Evolutionary conservation across 106 monocot genomes (phyloP), one percentile per base, ranked within the genome.

Genomic region (Allium sativum): DNA sequence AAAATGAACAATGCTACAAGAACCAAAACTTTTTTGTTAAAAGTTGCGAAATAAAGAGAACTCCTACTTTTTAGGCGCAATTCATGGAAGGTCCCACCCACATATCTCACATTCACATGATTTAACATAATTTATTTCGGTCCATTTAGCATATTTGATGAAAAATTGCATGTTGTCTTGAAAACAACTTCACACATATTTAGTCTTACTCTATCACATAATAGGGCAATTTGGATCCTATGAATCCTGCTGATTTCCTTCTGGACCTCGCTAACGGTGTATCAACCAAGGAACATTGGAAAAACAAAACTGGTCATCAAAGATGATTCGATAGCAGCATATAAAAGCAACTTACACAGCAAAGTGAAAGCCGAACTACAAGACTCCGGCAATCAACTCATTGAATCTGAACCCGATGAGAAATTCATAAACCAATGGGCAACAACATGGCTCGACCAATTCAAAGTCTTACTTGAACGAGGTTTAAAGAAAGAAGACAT

Each of bases 361-460:
- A 8, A 46, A 16, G 45, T 80, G 17, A 14, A 17, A 10, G 69
- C 60, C 14, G 79, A 84, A 59, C 17, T 74, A 16, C 45, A n/a
- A 21, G 62, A 52, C 50, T 18, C 53, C 12, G 16, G 21, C 22
- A 45, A 63, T n/a, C 50, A 56, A 18, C 18, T 47, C 42, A 18
- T 53, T 0, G 74, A 57, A 40, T 18, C 12, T 2, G 77, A 75
- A 21, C 8, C 57, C 1, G 69, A 50, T 8, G 4, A 31, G 5
- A 59, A 55, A 3, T 18, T 6, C 10, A 8, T 19, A 12, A 17
- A 42, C 14, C 41, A 72, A 67, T 89, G 84, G 89, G 57, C 51
- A 59, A 74, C 84, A 51, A 57, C 66, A 8, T 89, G 89, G 84
- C 81, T 72, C 67, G 69, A 81, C 20, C 84, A 88, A 55, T 88